These are phyloP conservation scores for Lyophyllum atratum DNA, from an alignment of 768 basidiomycete genomes.

Conservation along the genomic window DNA sequence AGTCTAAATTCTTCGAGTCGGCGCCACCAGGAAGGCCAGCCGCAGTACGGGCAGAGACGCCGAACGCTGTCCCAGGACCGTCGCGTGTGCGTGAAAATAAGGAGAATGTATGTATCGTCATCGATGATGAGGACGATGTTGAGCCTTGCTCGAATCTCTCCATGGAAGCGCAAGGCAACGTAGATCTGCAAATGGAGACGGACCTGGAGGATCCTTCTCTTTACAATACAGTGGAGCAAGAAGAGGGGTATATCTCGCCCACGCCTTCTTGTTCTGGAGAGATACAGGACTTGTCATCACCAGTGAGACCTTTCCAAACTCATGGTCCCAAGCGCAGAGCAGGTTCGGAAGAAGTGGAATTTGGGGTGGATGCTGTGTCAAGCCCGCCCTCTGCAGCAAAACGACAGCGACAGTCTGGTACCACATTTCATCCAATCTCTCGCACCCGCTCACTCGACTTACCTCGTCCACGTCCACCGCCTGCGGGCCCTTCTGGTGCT, in stretches of 20 bases:
- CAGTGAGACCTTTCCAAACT: constrained; percentile 34
- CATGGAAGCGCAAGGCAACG: constrained; percentile 38
- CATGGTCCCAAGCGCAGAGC: constrained; percentile 15
- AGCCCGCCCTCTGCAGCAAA: constrained; percentile 37
- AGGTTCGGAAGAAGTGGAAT: constrained; percentile 38
- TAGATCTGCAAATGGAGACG: constrained; percentile 38
- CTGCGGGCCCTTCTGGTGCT: too few relatives aligned
- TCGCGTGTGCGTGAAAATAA: constrained; percentile 39
- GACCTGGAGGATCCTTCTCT: constrained; percentile 41
- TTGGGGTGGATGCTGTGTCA: constrained; percentile 55
- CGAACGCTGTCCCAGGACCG: constrained; percentile 29
- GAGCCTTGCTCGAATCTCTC: constrained; percentile 29
- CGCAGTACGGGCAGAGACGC: constrained; percentile 11
- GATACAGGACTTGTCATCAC: constrained; percentile 70
- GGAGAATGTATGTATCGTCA: constrained; percentile 40
- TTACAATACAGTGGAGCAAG: constrained; percentile 60
- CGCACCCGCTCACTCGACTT: constrained; percentile 17
- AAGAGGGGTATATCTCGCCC: constrained; percentile 85
- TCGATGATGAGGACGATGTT: constrained; percentile 30
- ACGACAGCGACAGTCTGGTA: constrained; percentile 6
- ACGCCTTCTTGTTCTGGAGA: constrained; percentile 55
- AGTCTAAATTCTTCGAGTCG: constrained; percentile 39
- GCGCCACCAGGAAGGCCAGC: constrained; percentile 2
- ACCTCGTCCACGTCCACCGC: constrained; percentile 7
- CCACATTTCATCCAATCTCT: constrained; percentile 4